These are phyloP conservation scores for Aureobasidium sp. DNA, from an alignment of 2,329 filamentous ascomycete species.

Conservation along the genomic window DNA sequence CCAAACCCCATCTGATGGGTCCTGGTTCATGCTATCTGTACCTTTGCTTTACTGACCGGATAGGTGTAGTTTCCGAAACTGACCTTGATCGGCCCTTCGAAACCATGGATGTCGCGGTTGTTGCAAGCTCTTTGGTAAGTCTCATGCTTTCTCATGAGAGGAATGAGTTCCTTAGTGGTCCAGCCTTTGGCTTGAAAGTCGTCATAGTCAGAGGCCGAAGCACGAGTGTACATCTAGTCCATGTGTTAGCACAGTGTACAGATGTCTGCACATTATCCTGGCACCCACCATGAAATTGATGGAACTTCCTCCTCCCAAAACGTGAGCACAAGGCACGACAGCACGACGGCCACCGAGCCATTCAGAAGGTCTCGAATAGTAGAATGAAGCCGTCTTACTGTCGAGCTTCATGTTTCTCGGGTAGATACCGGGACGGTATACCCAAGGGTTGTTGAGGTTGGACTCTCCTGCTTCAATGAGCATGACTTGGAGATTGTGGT, in stretches of 20 bases:
- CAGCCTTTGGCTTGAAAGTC: conserved; percentile 76
- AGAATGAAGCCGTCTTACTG: conserved; percentile 76
- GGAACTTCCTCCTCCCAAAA: conserved; percentile 57
- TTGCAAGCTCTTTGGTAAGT: conserved; percentile 57
- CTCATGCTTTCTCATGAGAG: conserved; percentile 74
- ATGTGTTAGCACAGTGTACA: not conserved
- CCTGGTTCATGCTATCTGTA: too few species aligned
- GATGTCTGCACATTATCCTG: not conserved
- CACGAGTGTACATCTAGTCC: conserved; percentile 62
- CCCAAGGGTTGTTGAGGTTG: conserved; percentile 71
- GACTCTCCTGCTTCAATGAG: conserved; percentile 65
- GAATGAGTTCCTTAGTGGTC: conserved; percentile 67
- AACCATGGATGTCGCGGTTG: conserved; percentile 62
- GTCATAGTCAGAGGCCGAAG: conserved; percentile 66
- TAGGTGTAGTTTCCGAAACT: conserved; percentile 75
- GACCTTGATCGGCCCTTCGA: conserved; percentile 74
- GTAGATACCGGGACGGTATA: conserved; percentile 68
- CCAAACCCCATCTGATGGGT: too few species aligned
- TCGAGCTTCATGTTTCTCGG: conserved; percentile 74
- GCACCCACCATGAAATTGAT: conserved; percentile 66
- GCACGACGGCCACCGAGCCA: conserved; percentile 65
- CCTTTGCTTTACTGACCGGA: conserved; percentile 44
- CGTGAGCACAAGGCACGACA: conserved; percentile 66
- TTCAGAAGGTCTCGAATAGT: conserved; percentile 67
- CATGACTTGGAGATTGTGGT: conserved; percentile 65